Evolutionary conservation across 805 yeast genomes (phyloP).

Genomic region (Hanseniaspora guilliermondii): DNA sequence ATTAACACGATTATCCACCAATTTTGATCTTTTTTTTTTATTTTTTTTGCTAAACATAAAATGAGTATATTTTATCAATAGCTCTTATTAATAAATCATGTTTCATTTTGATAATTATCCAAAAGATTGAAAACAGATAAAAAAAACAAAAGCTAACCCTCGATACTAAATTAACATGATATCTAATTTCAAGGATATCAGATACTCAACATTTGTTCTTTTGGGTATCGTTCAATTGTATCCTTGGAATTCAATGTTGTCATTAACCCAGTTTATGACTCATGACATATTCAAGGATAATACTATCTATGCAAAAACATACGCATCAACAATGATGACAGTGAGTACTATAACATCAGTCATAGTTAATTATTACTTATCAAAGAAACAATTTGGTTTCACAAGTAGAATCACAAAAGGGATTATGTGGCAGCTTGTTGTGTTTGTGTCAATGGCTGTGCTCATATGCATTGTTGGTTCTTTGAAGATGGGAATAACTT

Average conservation of each 20-base stretch:
- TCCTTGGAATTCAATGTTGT: constrained; percentile 93
- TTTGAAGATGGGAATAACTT: constrained; percentile 18
- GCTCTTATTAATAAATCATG: too few species aligned
- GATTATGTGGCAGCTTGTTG: constrained; percentile 40
- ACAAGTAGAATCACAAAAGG: constrained; percentile 49
- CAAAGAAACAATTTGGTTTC: constrained; percentile 52
- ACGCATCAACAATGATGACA: constrained; percentile 80
- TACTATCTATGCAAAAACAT: constrained; percentile 42
- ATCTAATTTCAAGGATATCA: constrained; percentile 17
- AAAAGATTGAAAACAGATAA: too few species aligned
- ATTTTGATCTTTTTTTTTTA: too few species aligned
- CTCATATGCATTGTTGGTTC: constrained; percentile 26
- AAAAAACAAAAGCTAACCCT: neutral
- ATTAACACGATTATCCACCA: too few species aligned
- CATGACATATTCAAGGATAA: constrained; percentile 40
- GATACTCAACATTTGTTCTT: constrained; percentile 47
- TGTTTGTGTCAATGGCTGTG: constrained; percentile 48
- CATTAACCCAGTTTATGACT: constrained; percentile 73
- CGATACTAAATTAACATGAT: constrained; percentile 11
- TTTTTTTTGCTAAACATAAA: too few species aligned
- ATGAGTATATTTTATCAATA: too few species aligned
- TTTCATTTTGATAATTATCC: too few species aligned
- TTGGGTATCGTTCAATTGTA: constrained; percentile 74
- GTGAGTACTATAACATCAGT: constrained; percentile 63
- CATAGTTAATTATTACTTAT: constrained; percentile 44